These are phyloP conservation scores for Epichloe scottii DNA, from an alignment of 2,329 filamentous ascomycete species.

Conservation along the genomic window DNA sequence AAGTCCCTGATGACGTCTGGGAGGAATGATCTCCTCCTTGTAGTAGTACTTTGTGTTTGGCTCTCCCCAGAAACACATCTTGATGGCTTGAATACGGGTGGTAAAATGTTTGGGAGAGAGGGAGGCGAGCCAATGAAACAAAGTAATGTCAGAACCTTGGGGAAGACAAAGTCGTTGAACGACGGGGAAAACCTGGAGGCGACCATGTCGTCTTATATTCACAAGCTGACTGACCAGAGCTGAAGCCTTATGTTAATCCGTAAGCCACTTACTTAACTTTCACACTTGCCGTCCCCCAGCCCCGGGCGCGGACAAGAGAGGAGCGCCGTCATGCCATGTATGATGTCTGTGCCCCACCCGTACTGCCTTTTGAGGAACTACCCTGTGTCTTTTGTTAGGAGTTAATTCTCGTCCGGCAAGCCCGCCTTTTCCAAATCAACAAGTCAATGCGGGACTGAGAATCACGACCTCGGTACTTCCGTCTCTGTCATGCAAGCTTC, in stretches of 20 bases:
- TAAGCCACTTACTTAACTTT: too few relatives aligned
- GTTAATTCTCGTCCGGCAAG: too few relatives aligned
- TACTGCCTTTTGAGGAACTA: too few relatives aligned
- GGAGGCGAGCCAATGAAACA: background rate
- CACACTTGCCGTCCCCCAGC: too few relatives aligned
- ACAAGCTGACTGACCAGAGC: background rate
- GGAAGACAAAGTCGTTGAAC: too few relatives aligned
- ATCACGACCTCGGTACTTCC: background rate
- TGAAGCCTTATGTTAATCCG: background rate
- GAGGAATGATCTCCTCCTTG: slow-evolving; percentile 39
- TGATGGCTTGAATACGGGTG: slow-evolving; percentile 8
- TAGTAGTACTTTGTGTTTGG: slow-evolving; percentile 40
- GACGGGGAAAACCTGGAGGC: background rate
- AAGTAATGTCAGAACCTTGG: too few relatives aligned
- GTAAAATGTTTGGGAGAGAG: too few relatives aligned
- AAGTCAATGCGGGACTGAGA: background rate
- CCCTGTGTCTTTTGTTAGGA: too few relatives aligned
- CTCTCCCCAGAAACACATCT: slow-evolving; percentile 38
- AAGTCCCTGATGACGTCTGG: slow-evolving; percentile 24
- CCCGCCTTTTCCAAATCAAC: background rate
- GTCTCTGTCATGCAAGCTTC: slow-evolving; percentile 8
- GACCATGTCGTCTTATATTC: background rate
- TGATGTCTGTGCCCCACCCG: too few relatives aligned
- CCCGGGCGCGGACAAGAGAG: too few relatives aligned
- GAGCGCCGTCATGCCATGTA: too few relatives aligned